Conservation (phyloP, 331 rosid genomes). For the Quercus tomentella region DNA sequence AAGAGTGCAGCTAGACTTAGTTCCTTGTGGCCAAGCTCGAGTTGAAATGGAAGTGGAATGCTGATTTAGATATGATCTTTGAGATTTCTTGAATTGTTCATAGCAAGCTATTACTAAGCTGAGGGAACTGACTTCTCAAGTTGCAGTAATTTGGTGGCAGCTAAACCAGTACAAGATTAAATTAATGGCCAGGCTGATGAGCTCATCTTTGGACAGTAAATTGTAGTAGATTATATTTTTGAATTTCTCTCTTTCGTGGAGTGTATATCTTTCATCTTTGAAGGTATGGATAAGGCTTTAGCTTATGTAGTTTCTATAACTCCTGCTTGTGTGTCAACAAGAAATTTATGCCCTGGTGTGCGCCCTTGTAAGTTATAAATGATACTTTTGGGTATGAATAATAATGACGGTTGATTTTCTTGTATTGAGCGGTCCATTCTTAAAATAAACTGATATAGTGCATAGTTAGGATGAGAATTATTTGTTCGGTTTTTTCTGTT, state of each 20-base stretch:
- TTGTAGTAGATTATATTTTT: background rate
- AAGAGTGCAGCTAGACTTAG: conserved; percentile 77
- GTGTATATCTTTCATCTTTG: conserved; percentile 39
- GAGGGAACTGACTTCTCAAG: conserved; percentile 7
- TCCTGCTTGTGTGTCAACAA: background rate
- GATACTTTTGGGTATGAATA: conserved; percentile 5
- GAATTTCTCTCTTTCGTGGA: conserved; percentile 8
- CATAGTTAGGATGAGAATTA: background rate
- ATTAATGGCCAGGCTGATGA: background rate
- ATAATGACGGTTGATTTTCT: background rate
- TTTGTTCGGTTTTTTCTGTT: background rate
- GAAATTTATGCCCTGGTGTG: conserved; percentile 14
- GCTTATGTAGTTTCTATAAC: conserved; percentile 11
- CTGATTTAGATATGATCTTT: conserved; percentile 14
- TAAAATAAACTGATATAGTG: background rate
- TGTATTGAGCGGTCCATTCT: background rate
- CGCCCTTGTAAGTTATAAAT: conserved; percentile 20
- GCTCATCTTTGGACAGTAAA: background rate
- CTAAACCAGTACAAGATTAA: conserved; percentile 3
- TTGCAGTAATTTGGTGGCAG: conserved; percentile 7
- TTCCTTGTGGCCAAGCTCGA: conserved; percentile 65
- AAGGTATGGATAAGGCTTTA: conserved; percentile 21
- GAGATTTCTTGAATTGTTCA: background rate
- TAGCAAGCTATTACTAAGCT: background rate
- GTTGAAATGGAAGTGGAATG: conserved; percentile 29